phyloP scores from a whole-genome alignment of 495 filamentous ascomycete species.

The Margaritispora aquatica region DNA sequence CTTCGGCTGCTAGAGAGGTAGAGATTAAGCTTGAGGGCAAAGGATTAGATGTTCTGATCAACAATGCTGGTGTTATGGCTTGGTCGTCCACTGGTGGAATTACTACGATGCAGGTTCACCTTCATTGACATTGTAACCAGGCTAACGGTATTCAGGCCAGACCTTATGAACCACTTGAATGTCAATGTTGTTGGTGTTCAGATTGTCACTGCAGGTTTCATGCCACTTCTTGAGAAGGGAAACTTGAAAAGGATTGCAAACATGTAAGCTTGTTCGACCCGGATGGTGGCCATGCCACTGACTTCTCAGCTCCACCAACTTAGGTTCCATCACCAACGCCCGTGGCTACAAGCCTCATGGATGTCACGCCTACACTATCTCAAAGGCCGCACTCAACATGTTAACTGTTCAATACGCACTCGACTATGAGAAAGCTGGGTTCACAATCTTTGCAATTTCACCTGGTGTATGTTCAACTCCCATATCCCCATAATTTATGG shows the following conservation, averaged over 20 bases:
- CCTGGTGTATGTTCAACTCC: slow-evolving; percentile 37
- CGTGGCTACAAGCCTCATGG: slow-evolving; percentile 16
- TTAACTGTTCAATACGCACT: slow-evolving; percentile 42
- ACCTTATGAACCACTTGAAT: slow-evolving; percentile 34
- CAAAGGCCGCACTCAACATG: slow-evolving; percentile 46
- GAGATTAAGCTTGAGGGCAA: slow-evolving; percentile 23
- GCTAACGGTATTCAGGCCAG: slow-evolving; percentile 21
- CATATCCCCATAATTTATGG: background rate
- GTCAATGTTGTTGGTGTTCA: slow-evolving; percentile 41
- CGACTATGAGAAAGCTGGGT: slow-evolving; percentile 33
- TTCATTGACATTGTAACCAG: background rate
- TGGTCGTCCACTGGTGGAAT: slow-evolving; percentile 8
- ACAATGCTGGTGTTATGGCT: slow-evolving; percentile 32
- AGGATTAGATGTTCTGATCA: slow-evolving; percentile 37
- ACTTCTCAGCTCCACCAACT: slow-evolving; percentile 28
- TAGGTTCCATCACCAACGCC: slow-evolving; percentile 37
- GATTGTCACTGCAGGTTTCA: slow-evolving; percentile 34
- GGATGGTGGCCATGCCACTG: background rate
- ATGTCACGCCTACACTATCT: slow-evolving; percentile 43
- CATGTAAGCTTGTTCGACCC: slow-evolving; percentile 29
- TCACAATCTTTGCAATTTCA: slow-evolving; percentile 37
- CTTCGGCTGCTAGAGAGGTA: slow-evolving; percentile 26
- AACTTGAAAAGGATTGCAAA: slow-evolving; percentile 40
- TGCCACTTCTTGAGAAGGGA: slow-evolving; percentile 41
- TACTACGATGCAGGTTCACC: background rate